Percentiles rank a stretch among this genome's conserved stretches.
These are phyloP conservation scores for Paracoccidioides lutzii DNA, from an alignment of 2,329 filamentous ascomycete genomes.

Conservation along the genomic window DNA sequence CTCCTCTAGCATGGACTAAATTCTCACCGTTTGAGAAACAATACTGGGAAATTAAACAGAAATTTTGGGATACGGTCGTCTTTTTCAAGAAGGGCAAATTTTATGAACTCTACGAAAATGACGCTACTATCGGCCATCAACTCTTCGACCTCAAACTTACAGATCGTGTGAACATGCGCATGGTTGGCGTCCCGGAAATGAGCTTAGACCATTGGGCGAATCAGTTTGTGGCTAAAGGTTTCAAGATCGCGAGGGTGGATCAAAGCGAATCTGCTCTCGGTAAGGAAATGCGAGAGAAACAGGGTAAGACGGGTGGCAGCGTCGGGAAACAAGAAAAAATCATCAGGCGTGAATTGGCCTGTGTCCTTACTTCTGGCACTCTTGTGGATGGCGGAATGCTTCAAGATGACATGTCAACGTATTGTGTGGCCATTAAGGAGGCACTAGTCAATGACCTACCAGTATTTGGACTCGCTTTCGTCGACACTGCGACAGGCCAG, in stretches of 20 bases:
- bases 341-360: conserved; percentile 79
- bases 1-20: conserved; percentile 61
- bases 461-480: conserved; percentile 82
- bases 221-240: conserved; percentile 95
- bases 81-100: conserved; percentile 99
- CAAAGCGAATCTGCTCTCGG: conserved; percentile 91
- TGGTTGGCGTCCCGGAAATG: conserved; percentile 95
- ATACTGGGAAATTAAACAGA: conserved; percentile 98
- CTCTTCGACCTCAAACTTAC: conserved; percentile 96
- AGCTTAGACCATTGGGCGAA: conserved; percentile 96
- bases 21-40: conserved; percentile 96
- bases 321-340: conserved; percentile 73
- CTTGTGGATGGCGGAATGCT: conserved; percentile 94
- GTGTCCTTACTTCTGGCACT: conserved; percentile 82
- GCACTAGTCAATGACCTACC: conserved; percentile 56
- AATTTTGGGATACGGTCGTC: conserved; percentile 92
- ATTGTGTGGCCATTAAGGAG: conserved; percentile 90
- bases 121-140: conserved; percentile 91
- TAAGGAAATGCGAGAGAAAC: conserved; percentile 97
- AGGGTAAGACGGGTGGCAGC: conserved; percentile 42
- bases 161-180: conserved; percentile 97
- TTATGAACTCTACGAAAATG: conserved; percentile 95
- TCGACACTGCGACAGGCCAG: conserved; percentile 89
- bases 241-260: conserved; percentile 91
- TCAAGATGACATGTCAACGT: conserved; percentile 94